These are phyloP conservation scores for Wickerhamomyces bovis DNA, from an alignment of 805 yeast genomes.

Conservation along the genomic window DNA sequence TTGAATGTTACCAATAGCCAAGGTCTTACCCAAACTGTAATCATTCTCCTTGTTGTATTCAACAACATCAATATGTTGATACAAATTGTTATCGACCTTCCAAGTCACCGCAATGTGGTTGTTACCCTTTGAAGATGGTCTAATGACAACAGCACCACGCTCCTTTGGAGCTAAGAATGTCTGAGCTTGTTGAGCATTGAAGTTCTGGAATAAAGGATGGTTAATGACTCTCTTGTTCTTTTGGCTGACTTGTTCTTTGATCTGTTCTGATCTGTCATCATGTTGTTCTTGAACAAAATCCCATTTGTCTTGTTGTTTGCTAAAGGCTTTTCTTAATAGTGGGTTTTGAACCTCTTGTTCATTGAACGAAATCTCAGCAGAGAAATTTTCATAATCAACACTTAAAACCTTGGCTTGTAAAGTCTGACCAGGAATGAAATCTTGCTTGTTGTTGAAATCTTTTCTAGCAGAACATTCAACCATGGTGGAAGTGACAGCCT, in stretches of 20 bases:
- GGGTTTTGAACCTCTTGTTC: slow-evolving; percentile 56
- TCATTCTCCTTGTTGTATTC: slow-evolving; percentile 69
- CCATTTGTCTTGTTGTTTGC: slow-evolving; percentile 67
- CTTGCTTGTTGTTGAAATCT: slow-evolving; percentile 39
- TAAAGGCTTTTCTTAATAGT: slow-evolving; percentile 26
- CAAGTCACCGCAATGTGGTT: slow-evolving; percentile 91
- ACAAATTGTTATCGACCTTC: slow-evolving; percentile 88
- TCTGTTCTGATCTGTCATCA: slow-evolving; percentile 54
- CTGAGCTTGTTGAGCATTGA: slow-evolving; percentile 85
- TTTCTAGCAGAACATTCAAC: slow-evolving; percentile 55
- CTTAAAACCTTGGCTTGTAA: slow-evolving; percentile 73
- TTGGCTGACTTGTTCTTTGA: slow-evolving; percentile 58
- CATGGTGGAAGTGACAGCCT: slow-evolving; percentile 49
- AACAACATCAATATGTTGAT: slow-evolving; percentile 84
- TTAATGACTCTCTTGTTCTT: slow-evolving; percentile 74
- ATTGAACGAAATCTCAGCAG: slow-evolving; percentile 66
- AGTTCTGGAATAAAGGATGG: slow-evolving; percentile 85
- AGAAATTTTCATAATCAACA: slow-evolving; percentile 69
- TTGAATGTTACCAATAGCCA: slow-evolving; percentile 60
- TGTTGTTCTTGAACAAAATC: slow-evolving; percentile 66
- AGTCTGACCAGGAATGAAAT: slow-evolving; percentile 64
- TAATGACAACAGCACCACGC: slow-evolving; percentile 87
- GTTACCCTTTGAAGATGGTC: slow-evolving; percentile 90
- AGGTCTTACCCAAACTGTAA: slow-evolving; percentile 47
- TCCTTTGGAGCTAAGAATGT: slow-evolving; percentile 82